Percentiles rank a stretch among this genome's conserved stretches.
These are phyloP conservation scores for Staphylotrichum longicolle DNA, from an alignment of 495 filamentous ascomycete genomes.

Conservation along the genomic window DNA sequence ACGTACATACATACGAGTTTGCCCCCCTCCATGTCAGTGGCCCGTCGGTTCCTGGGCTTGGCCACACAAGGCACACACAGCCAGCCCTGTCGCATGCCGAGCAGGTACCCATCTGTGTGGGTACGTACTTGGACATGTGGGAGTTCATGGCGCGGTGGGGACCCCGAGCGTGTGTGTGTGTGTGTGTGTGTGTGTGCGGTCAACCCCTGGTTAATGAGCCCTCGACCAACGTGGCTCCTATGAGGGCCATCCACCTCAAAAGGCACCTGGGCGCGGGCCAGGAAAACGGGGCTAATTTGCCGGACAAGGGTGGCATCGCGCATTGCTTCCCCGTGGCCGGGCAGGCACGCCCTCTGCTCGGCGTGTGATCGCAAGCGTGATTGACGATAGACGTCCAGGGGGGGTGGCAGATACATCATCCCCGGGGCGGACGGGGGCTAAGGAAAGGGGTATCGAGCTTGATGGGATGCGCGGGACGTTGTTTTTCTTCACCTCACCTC, in stretches of 20 bases:
- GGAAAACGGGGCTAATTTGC: constrained; percentile 35
- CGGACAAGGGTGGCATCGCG: constrained; percentile 30
- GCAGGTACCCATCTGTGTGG: not conserved
- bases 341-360: constrained; percentile 19
- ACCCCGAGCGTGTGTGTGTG: constrained; percentile 21
- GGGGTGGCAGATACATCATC: constrained; percentile 7
- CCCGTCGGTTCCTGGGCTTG: constrained; percentile 22
- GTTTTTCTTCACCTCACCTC: not conserved
- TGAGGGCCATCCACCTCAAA: constrained; percentile 30
- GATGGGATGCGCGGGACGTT: not conserved
- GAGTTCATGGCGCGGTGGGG: constrained; percentile 33
- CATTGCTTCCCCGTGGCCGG: constrained; percentile 8
- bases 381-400: constrained; percentile 9
- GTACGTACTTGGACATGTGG: not conserved
- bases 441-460: not conserved
- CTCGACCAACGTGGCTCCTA: constrained; percentile 43
- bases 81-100: constrained; percentile 2
- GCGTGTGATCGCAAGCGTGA: constrained; percentile 33
- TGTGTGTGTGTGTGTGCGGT: constrained; percentile 7
- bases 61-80: constrained; percentile 20
- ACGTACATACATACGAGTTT: constrained; percentile 13
- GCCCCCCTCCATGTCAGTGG: constrained; percentile 22
- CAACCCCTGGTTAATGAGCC: constrained; percentile 33
- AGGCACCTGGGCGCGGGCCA: constrained; percentile 29
- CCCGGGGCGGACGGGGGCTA: not conserved